A percentile compares a stretch with the other conserved stretches of the same genome.
phyloP scores from a whole-genome alignment of 2,329 filamentous ascomycete species.

The Cadophora sp. region DNA sequence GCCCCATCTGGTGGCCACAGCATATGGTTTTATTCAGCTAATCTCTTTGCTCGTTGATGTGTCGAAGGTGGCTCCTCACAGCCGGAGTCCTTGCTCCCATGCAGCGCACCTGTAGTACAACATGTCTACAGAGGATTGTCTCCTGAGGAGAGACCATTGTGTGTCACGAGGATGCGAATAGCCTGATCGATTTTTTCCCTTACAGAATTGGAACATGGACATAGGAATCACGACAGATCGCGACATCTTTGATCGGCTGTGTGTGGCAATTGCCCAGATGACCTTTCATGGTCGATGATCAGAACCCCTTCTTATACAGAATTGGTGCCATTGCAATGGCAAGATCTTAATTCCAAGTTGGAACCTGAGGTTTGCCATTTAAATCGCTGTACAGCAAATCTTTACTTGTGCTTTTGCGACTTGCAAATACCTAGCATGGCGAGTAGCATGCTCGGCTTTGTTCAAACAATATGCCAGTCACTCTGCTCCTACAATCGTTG shows the following conservation, averaged over 20 bases:
- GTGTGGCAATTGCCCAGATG: neutral
- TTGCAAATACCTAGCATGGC: too few relatives aligned
- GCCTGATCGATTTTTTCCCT: neutral
- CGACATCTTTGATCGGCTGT: neutral
- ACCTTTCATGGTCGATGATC: neutral
- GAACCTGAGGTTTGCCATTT: too few relatives aligned
- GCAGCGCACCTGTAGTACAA: neutral
- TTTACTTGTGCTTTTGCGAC: too few relatives aligned
- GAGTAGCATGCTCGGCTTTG: too few relatives aligned
- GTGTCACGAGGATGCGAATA: neutral
- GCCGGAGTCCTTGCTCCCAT: neutral
- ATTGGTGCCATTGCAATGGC: neutral
- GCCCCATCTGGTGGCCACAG: neutral
- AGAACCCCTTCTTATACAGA: neutral
- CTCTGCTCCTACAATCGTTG: too few relatives aligned
- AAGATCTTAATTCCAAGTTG: neutral
- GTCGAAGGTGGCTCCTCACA: too few relatives aligned
- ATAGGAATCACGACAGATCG: neutral
- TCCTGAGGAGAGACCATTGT: neutral
- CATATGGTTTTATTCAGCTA: neutral
- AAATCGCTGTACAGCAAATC: too few relatives aligned
- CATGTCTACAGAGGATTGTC: neutral
- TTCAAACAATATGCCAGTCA: too few relatives aligned
- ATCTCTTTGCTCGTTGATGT: neutral
- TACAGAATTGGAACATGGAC: neutral